Evolutionary conservation across 2,329 filamentous ascomycete genomes (phyloP), one percentile per base, ranked within the genome.

Genomic region (Coniochaeta ligniaria): DNA sequence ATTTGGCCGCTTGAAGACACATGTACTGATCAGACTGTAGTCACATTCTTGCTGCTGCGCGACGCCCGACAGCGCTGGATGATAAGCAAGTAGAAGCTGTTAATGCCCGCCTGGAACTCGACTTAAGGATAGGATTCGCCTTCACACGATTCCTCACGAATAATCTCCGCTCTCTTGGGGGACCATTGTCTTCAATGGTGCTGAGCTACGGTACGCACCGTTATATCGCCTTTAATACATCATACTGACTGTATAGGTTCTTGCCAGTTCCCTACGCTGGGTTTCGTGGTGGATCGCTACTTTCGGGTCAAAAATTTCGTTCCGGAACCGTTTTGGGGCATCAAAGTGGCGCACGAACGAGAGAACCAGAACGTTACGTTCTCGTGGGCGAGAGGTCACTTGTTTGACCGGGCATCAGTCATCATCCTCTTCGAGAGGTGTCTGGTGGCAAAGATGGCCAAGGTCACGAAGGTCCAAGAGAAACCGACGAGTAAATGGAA

Each of bases 251-350:
- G 20, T 2, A 8, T 38, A 91, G 91, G 84, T 16, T 96, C 93
- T 4, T 99, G 95, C 66, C 95, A 99, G 72, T 99, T 99, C 69
- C 95, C 95, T 1, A 98, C 95, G 0, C 80, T 99, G 6, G 95
- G 95, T 0, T 99, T 99, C 66, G 94, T 99, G 1, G 95, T 99
- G 7, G 95, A 99, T 73, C 86, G 94, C 56, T 99, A 98, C 73
- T 91, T 96, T 68, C 87, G 91, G 58, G 95, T 99, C 58, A 88
- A 91, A 64, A 96, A 96, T 67, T 99, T 99, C 73, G 87, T 95
- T 1, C 90, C 94, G 0, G 95, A 99, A 71, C 79, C 84, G 0
- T 99, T 98, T 73, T 99, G 95, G 95, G 83, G 84, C 62, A 96
- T 99, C 78, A 94, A 89, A 67, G 82, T 99, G 43, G 86, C 85